Evolutionary conservation across 2,329 filamentous ascomycete species (phyloP), one percentile per base, ranked within the genome.

Genomic region (Cladosporium sp.): DNA sequence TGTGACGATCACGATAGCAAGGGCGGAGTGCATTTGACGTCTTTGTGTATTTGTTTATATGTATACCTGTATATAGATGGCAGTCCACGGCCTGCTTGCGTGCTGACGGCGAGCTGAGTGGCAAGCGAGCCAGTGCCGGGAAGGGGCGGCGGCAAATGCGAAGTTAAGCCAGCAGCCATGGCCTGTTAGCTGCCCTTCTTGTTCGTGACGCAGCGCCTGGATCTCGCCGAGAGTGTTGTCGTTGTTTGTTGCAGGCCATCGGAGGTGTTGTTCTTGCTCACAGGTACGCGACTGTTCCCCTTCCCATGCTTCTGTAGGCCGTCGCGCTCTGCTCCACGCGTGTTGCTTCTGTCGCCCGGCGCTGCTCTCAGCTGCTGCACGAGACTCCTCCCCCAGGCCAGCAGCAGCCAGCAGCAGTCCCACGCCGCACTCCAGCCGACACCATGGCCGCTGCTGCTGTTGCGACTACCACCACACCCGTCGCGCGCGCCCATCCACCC

Each of bases 151-250:
- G 30, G 43, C 43, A 45, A 25, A 47, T 22, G 43, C 43, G 43
- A 47, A 47, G 43, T 47, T 47, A 22, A 47, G 43, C 43, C 43
- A 47, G 42, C 30, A 34, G 30, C 30, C 30, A 34, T 34, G 30
- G 30, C 30, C 30, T 34, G 30, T 34, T 34, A 34, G 30, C 30
- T 34, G 30, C 30, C 30, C 30, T 34, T 34, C 30, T 34, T 34
- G 47, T 50, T 50, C 47, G 47, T 50, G 47, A 50, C 47, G 47
- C 47, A 50, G 47, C 47, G 47, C 47, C 47, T 50, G 43, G 43
- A 47, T 47, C 22, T 47, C 25, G 22, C 42, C 42, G 30, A 15
- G 45, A 30, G 28, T 49, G 43, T 49, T 49, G 40, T 49, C 28
- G 40, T 25, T 43, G 40, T 45, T 30, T 47, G 43, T 47, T 47